Conservation (phyloP, 768 basidiomycete genomes). For the Boletus sp. region DNA sequence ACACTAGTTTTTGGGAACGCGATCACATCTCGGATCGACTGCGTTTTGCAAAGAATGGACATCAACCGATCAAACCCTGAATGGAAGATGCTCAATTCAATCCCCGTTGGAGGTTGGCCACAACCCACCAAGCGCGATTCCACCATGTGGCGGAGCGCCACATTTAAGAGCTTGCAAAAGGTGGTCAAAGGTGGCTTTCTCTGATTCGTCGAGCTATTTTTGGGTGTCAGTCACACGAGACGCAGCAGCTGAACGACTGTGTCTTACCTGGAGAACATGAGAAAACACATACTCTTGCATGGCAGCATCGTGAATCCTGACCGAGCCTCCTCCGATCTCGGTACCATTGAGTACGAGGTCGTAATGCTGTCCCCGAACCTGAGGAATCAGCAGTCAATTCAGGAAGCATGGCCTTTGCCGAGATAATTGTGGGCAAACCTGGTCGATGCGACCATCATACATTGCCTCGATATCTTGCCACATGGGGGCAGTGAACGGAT, state of each 20-base stretch:
- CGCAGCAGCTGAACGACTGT: slow-evolving; percentile 2
- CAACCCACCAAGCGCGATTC: slow-evolving; percentile 80
- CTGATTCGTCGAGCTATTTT: slow-evolving; percentile 65
- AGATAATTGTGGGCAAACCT: slow-evolving; percentile 36
- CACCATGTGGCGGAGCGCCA: slow-evolving; percentile 95
- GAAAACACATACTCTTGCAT: slow-evolving; percentile 85
- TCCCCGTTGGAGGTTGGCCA: slow-evolving; percentile 3
- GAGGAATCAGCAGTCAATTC: slow-evolving; percentile 9
- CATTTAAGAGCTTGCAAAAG: slow-evolving; percentile 82
- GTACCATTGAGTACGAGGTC: slow-evolving; percentile 93
- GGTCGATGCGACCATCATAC: slow-evolving; percentile 64
- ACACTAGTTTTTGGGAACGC: slow-evolving; percentile 91
- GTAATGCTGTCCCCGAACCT: slow-evolving; percentile 95
- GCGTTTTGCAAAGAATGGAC: slow-evolving; percentile 83
- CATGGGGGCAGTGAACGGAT: slow-evolving; percentile 97
- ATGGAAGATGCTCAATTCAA: slow-evolving; percentile 4
- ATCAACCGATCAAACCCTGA: slow-evolving; percentile 91
- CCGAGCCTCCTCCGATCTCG: slow-evolving; percentile 93
- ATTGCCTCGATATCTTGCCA: slow-evolving; percentile 81
- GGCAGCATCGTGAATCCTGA: slow-evolving; percentile 83
- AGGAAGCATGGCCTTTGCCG: background rate
- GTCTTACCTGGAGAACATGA: slow-evolving; percentile 70
- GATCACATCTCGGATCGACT: slow-evolving; percentile 92
- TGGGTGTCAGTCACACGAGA: slow-evolving; percentile 12
- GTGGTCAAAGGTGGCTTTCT: slow-evolving; percentile 77